Evolutionary conservation across 495 filamentous ascomycete species (phyloP).

Genomic region (Hapsidospora chrysogenum): DNA sequence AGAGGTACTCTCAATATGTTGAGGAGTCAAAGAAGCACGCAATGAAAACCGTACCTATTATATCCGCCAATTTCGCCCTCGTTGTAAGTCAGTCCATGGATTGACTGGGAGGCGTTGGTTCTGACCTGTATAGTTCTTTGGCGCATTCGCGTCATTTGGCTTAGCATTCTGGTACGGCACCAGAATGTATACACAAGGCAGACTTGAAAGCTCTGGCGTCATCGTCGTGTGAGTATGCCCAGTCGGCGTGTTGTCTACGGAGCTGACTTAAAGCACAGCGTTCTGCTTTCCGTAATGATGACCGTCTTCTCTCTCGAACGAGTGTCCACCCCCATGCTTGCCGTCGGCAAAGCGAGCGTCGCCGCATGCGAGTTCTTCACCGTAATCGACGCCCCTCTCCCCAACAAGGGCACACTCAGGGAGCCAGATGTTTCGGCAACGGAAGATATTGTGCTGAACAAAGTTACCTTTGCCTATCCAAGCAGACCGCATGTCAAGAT

Average conservation of each 20-base stretch:
- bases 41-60: conserved; percentile 29
- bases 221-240: conserved; percentile 29
- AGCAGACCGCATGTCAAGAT: conserved; percentile 42
- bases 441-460: conserved; percentile 38
- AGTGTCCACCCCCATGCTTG: conserved; percentile 31
- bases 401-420: conserved; percentile 26
- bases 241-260: neutral
- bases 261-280: conserved; percentile 11
- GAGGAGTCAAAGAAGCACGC: conserved; percentile 39
- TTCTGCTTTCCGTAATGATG: conserved; percentile 41
- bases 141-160: conserved; percentile 11
- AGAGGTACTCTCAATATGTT: conserved; percentile 36
- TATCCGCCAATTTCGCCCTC: conserved; percentile 23
- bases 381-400: conserved; percentile 35
- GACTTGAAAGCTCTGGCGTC: conserved; percentile 23
- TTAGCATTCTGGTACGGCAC: conserved; percentile 29
- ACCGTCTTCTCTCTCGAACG: conserved; percentile 31
- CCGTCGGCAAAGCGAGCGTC: conserved; percentile 32
- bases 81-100: conserved; percentile 14
- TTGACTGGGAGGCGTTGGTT: neutral
- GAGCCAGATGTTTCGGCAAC: conserved; percentile 25
- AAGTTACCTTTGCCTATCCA: conserved; percentile 50
- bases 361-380: conserved; percentile 39
- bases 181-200: conserved; percentile 10
- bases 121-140: conserved; percentile 9